These are phyloP conservation scores for Neofusicoccum laricinum DNA, from an alignment of 2,329 filamentous ascomycete genomes.

Conservation along the genomic window DNA sequence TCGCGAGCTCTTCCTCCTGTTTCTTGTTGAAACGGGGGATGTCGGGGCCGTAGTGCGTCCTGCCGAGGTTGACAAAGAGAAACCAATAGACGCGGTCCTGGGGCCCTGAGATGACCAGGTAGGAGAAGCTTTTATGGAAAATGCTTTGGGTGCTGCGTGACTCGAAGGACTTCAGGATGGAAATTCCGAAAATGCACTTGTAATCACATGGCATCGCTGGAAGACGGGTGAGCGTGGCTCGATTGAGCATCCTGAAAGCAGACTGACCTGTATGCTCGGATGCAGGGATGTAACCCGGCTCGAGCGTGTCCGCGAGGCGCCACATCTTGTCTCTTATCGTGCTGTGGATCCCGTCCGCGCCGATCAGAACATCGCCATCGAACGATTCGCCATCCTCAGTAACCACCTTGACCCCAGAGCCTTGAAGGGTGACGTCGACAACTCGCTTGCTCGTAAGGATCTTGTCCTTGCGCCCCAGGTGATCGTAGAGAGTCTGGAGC, in stretches of 20 bases:
- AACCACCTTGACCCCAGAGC: neutral
- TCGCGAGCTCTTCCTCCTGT: conserved; percentile 29
- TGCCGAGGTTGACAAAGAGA: conserved; percentile 25
- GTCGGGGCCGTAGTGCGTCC: conserved; percentile 21
- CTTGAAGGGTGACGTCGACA: neutral
- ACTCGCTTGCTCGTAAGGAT: neutral
- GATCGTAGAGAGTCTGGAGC: conserved; percentile 22
- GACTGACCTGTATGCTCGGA: neutral
- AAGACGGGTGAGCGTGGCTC: neutral
- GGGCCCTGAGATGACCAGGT: conserved; percentile 21
- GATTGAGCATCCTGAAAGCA: neutral
- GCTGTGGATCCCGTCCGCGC: conserved; percentile 14
- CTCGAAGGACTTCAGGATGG: neutral
- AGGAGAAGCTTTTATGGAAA: conserved; percentile 20
- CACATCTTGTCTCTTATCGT: conserved; percentile 1
- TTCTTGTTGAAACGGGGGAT: conserved; percentile 32
- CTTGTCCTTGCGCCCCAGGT: neutral
- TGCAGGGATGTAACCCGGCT: neutral
- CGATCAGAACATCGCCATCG: conserved; percentile 1
- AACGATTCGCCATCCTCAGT: conserved; percentile 5
- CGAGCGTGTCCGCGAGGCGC: conserved; percentile 16
- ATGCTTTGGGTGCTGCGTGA: conserved; percentile 3
- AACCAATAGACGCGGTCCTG: conserved; percentile 25
- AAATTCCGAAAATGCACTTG: conserved; percentile 14
- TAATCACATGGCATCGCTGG: neutral